Base-by-base conservation (phyloP, 106 monocot species). In the Xerophyta viscosa region DNA sequence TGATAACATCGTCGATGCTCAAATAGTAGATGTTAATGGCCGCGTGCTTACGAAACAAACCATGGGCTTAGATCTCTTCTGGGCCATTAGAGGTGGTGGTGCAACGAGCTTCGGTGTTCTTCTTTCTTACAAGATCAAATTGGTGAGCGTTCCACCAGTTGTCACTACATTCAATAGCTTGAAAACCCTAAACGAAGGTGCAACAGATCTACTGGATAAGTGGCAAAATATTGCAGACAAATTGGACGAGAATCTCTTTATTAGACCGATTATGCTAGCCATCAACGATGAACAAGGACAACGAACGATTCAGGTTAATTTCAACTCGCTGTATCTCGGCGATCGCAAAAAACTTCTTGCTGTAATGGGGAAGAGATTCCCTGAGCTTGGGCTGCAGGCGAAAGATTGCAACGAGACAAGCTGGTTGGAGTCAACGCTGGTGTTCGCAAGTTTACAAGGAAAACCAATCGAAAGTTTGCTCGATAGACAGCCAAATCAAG, bases 31-130 rank as follows among this genome's bases (percentile, higher is more conserved):
- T 21, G 56, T 49, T 8, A 25, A 54, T 10, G 85, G 79, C 11
- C 30, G 37, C 17, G 6, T 85, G 9, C 62, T 77, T 3, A 54
- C 72, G 30, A 37, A 76, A 15, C 55, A 29, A n/a, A 15, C 65
- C 24, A 86, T 86, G 86, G 86, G 80, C 6, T 80, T 80, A 57
- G 80, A 86, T 37, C 42, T 70, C 24, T 86, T 86, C 52, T 86
- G 86, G 86, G 86, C 77, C 2, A 60, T 86, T 0, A 55, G 86
- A 4, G 84, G 84, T 11, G 78, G 78, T 4, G 83, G 83, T 0
- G 69, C 55, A 0, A 62, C 71, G 20, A 78, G 75, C 24, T 84
- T 75, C 37, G 84, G 78, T 19, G 47, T 79, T 12, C 52, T 79
- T 18, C 8, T 76, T 9, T 56, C 76, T 18, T 85, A 45, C 31